These are phyloP conservation scores for Cladosporium sp. DNA, from an alignment of 2,329 filamentous ascomycete genomes.

Conservation along the genomic window DNA sequence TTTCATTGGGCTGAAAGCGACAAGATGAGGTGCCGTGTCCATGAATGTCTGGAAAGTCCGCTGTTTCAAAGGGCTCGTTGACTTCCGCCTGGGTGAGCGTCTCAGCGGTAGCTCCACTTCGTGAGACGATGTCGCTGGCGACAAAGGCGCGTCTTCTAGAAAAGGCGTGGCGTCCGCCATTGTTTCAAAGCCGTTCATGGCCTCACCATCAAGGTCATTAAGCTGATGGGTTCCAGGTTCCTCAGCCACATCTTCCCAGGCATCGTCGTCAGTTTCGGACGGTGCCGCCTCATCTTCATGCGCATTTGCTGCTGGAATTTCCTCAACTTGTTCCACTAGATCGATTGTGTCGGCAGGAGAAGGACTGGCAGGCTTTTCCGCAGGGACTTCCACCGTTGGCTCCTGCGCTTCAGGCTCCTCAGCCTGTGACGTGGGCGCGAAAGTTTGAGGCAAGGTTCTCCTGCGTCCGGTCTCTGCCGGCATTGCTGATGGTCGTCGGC, in stretches of 20 bases:
- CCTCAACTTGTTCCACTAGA: no score
- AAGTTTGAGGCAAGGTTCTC: conserved; percentile 25
- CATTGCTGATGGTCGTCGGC: background rate
- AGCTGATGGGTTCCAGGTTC: background rate
- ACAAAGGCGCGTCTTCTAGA: background rate
- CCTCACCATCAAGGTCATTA: no score
- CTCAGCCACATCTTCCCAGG: conserved; percentile 22
- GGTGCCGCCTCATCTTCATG: no score
- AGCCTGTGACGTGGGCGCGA: conserved; percentile 10
- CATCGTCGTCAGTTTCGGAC: conserved; percentile 10
- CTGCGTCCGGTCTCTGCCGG: conserved; percentile 12
- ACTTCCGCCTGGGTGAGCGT: conserved; percentile 24
- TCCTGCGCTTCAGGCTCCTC: no score
- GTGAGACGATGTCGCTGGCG: background rate
- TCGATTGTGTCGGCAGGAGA: no score
- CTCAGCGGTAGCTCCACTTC: conserved; percentile 15
- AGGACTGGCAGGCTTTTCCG: no score
- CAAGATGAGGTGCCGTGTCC: conserved; percentile 9
- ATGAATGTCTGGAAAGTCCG: conserved; percentile 3
- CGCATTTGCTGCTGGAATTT: no score
- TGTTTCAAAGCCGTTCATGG: no score
- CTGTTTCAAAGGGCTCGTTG: conserved; percentile 23
- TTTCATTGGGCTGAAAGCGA: conserved; percentile 27
- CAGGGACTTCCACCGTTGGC: no score
- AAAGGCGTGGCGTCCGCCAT: background rate